Conservation (phyloP, 2,329 filamentous ascomycete species). For the Catunica adiposa region DNA sequence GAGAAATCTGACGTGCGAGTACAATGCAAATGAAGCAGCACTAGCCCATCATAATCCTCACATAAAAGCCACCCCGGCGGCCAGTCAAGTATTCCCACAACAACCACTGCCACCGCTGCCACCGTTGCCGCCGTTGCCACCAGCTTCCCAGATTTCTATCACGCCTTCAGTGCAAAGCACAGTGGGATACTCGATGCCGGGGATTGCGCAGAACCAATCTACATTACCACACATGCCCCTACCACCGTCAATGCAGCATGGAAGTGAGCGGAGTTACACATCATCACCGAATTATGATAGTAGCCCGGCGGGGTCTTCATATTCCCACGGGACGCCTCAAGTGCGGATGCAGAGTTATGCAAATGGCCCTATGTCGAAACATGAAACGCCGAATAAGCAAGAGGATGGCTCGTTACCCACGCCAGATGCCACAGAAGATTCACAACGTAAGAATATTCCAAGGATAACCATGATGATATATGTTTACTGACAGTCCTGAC, state of each 20-base stretch:
- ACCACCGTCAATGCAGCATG: neutral
- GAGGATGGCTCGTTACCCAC: neutral
- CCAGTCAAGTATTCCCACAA: neutral
- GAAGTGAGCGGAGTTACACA: neutral
- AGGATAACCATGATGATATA: too few relatives aligned
- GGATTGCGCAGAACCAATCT: neutral
- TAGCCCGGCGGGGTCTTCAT: neutral
- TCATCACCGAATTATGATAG: neutral
- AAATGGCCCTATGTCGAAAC: neutral
- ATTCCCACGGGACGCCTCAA: neutral
- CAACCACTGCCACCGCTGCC: neutral
- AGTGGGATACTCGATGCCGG: neutral
- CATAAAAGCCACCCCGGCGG: constrained; percentile 14
- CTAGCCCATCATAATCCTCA: constrained; percentile 14
- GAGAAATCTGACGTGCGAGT: constrained; percentile 31
- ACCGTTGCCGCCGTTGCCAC: neutral
- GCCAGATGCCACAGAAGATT: neutral
- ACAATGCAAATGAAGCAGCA: constrained; percentile 20
- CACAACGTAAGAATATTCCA: neutral
- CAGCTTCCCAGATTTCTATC: neutral
- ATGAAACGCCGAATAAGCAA: neutral
- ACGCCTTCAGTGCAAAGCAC: neutral
- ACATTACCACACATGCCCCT: constrained; percentile 3
- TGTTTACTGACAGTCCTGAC: neutral
- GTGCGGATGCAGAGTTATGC: neutral